phyloP scores from a whole-genome alignment of 805 yeast genomes.

The Saccharomycopsis lassenensis region DNA sequence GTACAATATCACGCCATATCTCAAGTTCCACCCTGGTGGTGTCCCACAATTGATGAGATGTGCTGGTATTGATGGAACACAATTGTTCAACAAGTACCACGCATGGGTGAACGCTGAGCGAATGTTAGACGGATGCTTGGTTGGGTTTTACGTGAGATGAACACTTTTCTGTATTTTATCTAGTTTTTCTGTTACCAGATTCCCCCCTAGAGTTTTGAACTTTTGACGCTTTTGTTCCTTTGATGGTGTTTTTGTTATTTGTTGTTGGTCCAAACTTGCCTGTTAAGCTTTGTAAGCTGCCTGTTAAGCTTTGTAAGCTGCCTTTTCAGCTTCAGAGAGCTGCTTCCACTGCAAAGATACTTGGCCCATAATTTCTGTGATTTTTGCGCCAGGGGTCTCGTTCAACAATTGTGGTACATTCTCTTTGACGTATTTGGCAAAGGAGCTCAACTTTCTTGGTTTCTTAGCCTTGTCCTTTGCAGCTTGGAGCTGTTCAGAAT shows the following conservation, averaged over 20 bases:
- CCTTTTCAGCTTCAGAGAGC: slow-evolving; percentile 18
- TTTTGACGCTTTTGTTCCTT: no score
- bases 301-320: slow-evolving; percentile 21
- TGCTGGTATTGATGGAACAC: slow-evolving; percentile 79
- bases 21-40: slow-evolving; percentile 92
- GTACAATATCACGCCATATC: slow-evolving; percentile 75
- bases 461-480: slow-evolving; percentile 1
- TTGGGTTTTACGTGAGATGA: slow-evolving; percentile 52
- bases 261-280: no score
- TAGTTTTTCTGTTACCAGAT: slow-evolving; percentile 26
- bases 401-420: neutral
- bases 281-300: neutral
- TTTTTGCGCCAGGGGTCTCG: slow-evolving; percentile 17
- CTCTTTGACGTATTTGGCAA: slow-evolving; percentile 3
- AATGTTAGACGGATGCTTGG: slow-evolving; percentile 64
- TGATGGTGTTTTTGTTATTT: no score
- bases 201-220: no score
- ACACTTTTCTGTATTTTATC: slow-evolving; percentile 20
- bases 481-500: slow-evolving; percentile 4
- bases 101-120: slow-evolving; percentile 79
- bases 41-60: slow-evolving; percentile 60
- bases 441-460: neutral
- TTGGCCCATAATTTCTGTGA: neutral
- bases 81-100: slow-evolving; percentile 59
- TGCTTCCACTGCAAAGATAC: no score